Percentiles rank a stretch among this genome's conserved stretches.
Evolutionary conservation across 306 rosid species (phyloP).

Genomic region (Vicia villosa): DNA sequence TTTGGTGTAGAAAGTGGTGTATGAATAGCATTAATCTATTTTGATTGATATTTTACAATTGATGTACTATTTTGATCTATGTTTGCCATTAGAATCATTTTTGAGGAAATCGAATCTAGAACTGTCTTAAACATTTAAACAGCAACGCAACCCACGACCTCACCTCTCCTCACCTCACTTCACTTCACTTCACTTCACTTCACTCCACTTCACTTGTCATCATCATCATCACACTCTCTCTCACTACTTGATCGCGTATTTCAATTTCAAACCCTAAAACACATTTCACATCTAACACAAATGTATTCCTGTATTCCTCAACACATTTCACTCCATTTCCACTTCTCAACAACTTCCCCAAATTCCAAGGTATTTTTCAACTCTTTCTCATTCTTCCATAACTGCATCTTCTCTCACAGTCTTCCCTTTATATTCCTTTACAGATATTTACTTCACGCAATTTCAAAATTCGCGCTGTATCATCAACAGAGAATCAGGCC

Average conservation of each 20-base stretch:
- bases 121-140: too few species aligned
- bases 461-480: constrained; percentile 42
- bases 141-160: too few species aligned
- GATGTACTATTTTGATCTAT: too few species aligned
- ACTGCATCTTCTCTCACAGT: neutral
- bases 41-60: too few species aligned
- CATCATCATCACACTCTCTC: neutral
- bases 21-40: too few species aligned
- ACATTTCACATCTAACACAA: neutral
- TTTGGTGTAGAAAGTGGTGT: too few species aligned
- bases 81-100: too few species aligned
- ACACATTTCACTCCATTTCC: constrained; percentile 39
- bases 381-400: constrained; percentile 9
- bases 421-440: neutral
- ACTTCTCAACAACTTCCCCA: constrained; percentile 26
- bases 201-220: neutral
- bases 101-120: too few species aligned
- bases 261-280: neutral
- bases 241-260: neutral
- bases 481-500: constrained; percentile 37
- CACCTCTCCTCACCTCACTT: too few species aligned
- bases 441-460: constrained; percentile 26
- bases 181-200: too few species aligned
- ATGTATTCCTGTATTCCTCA: constrained; percentile 55
- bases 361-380: constrained; percentile 43